Conservation (phyloP, 768 basidiomycete genomes). For the Tulasnella sp. region DNA sequence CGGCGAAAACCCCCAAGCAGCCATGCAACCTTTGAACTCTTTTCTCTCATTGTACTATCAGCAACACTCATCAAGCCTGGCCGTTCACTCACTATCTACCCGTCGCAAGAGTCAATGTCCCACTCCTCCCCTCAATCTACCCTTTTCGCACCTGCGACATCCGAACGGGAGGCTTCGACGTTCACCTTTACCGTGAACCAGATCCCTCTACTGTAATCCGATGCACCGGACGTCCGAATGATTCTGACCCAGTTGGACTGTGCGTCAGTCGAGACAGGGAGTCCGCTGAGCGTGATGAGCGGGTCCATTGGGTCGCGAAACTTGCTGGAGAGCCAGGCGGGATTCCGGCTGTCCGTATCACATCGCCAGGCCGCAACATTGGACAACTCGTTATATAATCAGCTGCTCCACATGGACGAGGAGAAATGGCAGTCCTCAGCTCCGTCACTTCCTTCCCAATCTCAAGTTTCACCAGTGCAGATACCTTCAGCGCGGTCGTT, state of each 20-base stretch:
- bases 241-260: too few relatives aligned
- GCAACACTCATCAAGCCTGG: not conserved
- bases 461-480: not conserved
- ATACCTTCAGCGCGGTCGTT: conserved; percentile 34
- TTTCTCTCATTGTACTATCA: conserved; percentile 14
- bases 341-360: conserved; percentile 19
- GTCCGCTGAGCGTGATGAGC: not conserved
- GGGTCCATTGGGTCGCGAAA: conserved; percentile 5
- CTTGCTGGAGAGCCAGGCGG: not conserved
- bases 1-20: not conserved
- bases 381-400: not conserved
- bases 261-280: too few relatives aligned
- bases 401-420: not conserved
- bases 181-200: conserved; percentile 15
- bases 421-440: not conserved
- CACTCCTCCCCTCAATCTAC: conserved; percentile 22
- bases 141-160: conserved; percentile 23
- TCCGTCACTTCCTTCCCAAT: not conserved
- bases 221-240: too few relatives aligned
- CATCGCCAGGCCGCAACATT: not conserved
- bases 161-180: not conserved
- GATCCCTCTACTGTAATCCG: too few relatives aligned
- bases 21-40: not conserved
- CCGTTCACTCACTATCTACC: not conserved
- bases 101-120: conserved; percentile 18